These are phyloP conservation scores for Aspergillus udagawae DNA, from an alignment of 2,329 filamentous ascomycete species.

Conservation along the genomic window DNA sequence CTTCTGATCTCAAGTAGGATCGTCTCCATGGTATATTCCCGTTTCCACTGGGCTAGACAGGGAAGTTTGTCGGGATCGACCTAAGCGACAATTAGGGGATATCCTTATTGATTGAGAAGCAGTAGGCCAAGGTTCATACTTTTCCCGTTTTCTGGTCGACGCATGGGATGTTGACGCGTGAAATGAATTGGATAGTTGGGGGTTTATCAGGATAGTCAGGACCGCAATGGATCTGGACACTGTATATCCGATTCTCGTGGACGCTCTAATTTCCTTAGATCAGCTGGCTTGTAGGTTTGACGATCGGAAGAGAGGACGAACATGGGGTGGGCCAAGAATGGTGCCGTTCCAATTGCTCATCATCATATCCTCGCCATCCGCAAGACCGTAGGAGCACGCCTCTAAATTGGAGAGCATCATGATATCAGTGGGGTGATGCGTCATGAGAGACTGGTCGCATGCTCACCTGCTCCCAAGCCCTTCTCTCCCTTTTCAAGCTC, in stretches of 20 bases:
- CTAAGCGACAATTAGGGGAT: slow-evolving; percentile 34
- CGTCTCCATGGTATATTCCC: slow-evolving; percentile 93
- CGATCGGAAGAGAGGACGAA: slow-evolving; percentile 46
- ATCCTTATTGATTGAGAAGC: not conserved
- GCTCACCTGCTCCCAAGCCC: slow-evolving; percentile 74
- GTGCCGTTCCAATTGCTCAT: slow-evolving; percentile 99
- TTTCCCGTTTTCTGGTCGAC: slow-evolving; percentile 76
- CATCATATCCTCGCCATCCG: slow-evolving; percentile 87
- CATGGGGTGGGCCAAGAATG: slow-evolving; percentile 92
- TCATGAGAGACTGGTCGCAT: slow-evolving; percentile 4
- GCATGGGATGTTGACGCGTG: slow-evolving; percentile 93
- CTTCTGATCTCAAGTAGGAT: slow-evolving; percentile 81
- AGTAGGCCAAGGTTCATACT: slow-evolving; percentile 41
- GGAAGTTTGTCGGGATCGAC: slow-evolving; percentile 81
- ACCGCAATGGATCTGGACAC: slow-evolving; percentile 93
- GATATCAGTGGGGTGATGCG: slow-evolving; percentile 20
- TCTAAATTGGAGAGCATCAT: slow-evolving; percentile 51
- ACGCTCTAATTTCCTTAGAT: slow-evolving; percentile 61
- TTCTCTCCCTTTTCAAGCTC: slow-evolving; percentile 99
- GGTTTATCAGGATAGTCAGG: slow-evolving; percentile 83
- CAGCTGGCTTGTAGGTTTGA: not conserved
- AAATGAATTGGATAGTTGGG: slow-evolving; percentile 87
- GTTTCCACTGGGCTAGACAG: slow-evolving; percentile 85
- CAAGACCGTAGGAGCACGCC: slow-evolving; percentile 93
- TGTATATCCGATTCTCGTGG: slow-evolving; percentile 99